A percentile compares a stretch with the other conserved stretches of the same genome.
These are phyloP conservation scores for Carex pumila DNA, from an alignment of 176 grass and related monocot genomes.

Conservation along the genomic window DNA sequence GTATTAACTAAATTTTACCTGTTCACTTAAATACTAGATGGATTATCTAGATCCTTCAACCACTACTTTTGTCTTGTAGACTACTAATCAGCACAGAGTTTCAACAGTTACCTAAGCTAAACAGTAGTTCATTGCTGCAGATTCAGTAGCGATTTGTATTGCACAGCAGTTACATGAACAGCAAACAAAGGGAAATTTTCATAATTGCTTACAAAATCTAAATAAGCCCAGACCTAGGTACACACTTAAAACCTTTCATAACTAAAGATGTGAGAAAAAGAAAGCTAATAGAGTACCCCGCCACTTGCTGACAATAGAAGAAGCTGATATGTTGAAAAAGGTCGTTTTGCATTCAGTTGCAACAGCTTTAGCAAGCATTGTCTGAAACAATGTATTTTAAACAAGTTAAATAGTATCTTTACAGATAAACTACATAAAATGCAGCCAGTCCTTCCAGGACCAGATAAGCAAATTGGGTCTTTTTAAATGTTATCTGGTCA, in stretches of 20 bases:
- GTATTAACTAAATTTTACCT: not conserved
- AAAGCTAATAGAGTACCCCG: constrained; percentile 40
- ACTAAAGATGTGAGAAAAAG: constrained; percentile 12
- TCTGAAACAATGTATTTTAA: constrained; percentile 42
- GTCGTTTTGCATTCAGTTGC: constrained; percentile 93
- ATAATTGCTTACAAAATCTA: not conserved
- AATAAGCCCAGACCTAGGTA: not conserved
- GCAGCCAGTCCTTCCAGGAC: not conserved
- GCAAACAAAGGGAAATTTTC: not conserved
- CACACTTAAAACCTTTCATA: not conserved
- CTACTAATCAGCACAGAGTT: not conserved
- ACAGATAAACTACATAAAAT: constrained; percentile 10
- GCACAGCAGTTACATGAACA: not conserved
- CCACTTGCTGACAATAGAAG: constrained; percentile 94
- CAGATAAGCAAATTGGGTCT: not conserved
- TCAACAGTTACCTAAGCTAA: not conserved
- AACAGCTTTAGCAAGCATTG: constrained; percentile 97
- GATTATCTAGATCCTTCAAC: not conserved
- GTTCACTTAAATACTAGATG: not conserved
- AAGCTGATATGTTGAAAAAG: constrained; percentile 98
- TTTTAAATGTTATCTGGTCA: not conserved
- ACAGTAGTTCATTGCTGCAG: not conserved
- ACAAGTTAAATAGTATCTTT: not conserved
- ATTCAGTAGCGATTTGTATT: not conserved
- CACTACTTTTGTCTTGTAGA: not conserved